These are phyloP conservation scores for Colletotrichum graminicola DNA, from an alignment of 2,329 filamentous ascomycete species.

Conservation along the genomic window DNA sequence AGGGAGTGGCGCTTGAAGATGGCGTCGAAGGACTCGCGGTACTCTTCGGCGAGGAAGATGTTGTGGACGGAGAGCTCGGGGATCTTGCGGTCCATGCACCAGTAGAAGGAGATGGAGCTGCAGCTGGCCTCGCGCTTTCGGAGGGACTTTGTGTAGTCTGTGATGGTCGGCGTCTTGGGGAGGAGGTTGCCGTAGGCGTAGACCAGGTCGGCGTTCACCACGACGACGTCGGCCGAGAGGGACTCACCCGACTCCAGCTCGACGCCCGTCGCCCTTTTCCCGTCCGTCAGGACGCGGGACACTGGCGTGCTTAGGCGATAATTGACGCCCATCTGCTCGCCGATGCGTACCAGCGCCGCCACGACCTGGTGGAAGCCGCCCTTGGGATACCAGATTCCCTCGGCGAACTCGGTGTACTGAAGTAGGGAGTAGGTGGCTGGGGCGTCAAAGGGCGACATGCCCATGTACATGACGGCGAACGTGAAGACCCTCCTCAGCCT, in stretches of 20 bases:
- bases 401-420: constrained; percentile 80
- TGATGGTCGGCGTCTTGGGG: constrained; percentile 55
- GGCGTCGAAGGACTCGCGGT: constrained; percentile 78
- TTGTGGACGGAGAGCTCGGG: constrained; percentile 78
- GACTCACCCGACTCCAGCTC: constrained; percentile 67
- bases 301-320: constrained; percentile 73
- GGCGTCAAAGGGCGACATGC: constrained; percentile 82
- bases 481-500: constrained; percentile 78
- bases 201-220: constrained; percentile 80
- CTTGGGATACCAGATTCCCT: constrained; percentile 81
- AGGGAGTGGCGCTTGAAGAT: constrained; percentile 79
- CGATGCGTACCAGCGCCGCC: constrained; percentile 72
- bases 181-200: constrained; percentile 81
- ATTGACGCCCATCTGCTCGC: constrained; percentile 70
- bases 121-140: constrained; percentile 70
- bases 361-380: constrained; percentile 78
- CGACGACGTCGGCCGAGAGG: constrained; percentile 73
- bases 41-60: constrained; percentile 81
- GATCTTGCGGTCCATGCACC: constrained; percentile 71
- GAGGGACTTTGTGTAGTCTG: constrained; percentile 54
- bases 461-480: constrained; percentile 87
- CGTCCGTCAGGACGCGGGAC: constrained; percentile 66
- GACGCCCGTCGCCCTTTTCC: constrained; percentile 69
- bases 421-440: constrained; percentile 80
- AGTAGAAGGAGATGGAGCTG: constrained; percentile 83